These are phyloP conservation scores for Elymus sibiricus DNA, from an alignment of 176 grass and related monocot genomes.

Conservation along the genomic window DNA sequence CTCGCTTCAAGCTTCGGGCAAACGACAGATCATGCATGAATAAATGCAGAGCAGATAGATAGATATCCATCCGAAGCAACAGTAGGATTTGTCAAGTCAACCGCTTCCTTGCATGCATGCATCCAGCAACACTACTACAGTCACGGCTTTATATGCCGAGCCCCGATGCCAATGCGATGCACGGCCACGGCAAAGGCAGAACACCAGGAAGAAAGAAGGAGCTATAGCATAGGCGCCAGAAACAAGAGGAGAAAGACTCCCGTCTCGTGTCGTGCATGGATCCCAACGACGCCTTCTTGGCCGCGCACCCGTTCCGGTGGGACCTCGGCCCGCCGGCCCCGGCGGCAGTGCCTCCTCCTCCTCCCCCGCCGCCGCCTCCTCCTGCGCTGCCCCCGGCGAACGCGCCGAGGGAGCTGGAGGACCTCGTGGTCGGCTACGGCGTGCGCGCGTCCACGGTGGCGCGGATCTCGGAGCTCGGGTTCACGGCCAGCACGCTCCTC, in stretches of 20 bases:
- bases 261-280: conserved; percentile 24
- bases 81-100: conserved; percentile 41
- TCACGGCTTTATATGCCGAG: conserved; percentile 30
- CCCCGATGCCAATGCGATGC: background rate
- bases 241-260: background rate
- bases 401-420: conserved; percentile 49
- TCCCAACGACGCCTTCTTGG: conserved; percentile 54
- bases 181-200: background rate
- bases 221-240: background rate
- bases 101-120: conserved; percentile 9
- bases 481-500: conserved; percentile 52
- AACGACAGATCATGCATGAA: background rate
- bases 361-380: background rate
- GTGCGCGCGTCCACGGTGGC: conserved; percentile 51
- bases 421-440: conserved; percentile 54
- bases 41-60: background rate
- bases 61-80: background rate
- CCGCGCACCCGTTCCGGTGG: conserved; percentile 64
- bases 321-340: conserved; percentile 48
- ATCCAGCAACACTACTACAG: background rate
- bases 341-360: background rate
- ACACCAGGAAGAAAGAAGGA: background rate
- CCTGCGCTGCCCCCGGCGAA: background rate
- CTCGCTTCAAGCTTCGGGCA: conserved; percentile 6
- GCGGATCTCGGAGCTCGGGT: conserved; percentile 55